These are phyloP conservation scores for Phanerochaete sordida DNA, from an alignment of 768 basidiomycete species.

Conservation along the genomic window DNA sequence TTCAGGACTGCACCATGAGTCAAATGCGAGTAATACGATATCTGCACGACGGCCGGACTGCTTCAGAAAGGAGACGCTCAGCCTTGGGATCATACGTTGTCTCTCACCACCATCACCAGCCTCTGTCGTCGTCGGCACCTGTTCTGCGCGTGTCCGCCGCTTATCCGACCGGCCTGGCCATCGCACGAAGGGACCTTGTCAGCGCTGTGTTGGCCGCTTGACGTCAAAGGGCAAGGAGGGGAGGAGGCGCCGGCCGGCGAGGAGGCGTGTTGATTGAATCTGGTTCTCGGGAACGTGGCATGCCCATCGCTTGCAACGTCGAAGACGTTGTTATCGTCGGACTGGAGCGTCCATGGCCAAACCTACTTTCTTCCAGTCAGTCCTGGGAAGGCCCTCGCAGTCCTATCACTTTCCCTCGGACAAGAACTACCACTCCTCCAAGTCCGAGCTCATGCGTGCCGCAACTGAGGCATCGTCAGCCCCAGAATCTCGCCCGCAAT, in stretches of 20 bases:
- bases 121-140: background rate
- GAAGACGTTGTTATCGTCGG: constrained; percentile 6
- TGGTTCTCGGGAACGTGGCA: constrained; percentile 13
- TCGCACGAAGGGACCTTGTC: background rate
- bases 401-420: constrained; percentile 44
- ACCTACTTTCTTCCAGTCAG: constrained; percentile 55
- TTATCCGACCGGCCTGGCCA: background rate
- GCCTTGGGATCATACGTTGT: background rate
- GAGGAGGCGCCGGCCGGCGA: background rate
- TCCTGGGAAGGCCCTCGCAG: constrained; percentile 65
- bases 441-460: constrained; percentile 47
- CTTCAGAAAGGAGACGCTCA: background rate
- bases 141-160: background rate
- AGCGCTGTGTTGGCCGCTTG: background rate
- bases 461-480: constrained; percentile 24
- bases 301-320: constrained; percentile 13
- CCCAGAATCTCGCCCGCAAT: constrained; percentile 12
- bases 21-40: background rate
- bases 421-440: constrained; percentile 50
- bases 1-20: background rate
- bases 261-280: constrained; percentile 4
- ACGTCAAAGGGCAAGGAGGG: background rate
- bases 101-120: background rate
- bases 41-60: background rate
- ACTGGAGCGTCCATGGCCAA: constrained; percentile 39